A percentile compares a stretch with the other conserved stretches of the same genome.
Evolutionary conservation across 345 rosid species (phyloP).

Genomic region (Acer negundo): DNA sequence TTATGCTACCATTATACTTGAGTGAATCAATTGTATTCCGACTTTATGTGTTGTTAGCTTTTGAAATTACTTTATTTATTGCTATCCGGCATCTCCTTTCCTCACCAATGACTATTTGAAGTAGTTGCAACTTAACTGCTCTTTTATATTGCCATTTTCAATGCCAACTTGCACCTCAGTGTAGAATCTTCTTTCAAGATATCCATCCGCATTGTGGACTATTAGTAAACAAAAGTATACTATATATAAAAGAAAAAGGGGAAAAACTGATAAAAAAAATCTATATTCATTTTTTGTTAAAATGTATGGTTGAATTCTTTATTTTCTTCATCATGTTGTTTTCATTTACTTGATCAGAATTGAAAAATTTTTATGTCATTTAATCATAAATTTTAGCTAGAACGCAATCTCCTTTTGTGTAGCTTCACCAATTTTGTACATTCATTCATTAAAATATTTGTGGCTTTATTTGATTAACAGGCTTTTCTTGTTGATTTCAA

Average conservation of each 20-base stretch:
- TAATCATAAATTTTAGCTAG: neutral
- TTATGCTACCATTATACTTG: neutral
- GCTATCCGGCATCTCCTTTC: neutral
- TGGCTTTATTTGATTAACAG: neutral
- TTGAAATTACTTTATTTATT: neutral
- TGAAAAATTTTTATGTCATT: neutral
- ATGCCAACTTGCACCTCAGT: constrained; percentile 2
- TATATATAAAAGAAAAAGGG: neutral
- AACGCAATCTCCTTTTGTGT: neutral
- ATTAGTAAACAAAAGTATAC: neutral
- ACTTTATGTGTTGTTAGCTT: neutral
- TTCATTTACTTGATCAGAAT: neutral
- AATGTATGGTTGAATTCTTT: neutral
- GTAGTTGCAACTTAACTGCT: neutral
- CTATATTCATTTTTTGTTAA: neutral
- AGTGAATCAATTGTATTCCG: neutral
- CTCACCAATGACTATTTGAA: neutral
- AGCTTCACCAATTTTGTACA: neutral
- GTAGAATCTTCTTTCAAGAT: neutral
- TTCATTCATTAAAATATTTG: neutral
- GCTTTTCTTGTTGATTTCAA: neutral
- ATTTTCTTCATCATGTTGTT: neutral
- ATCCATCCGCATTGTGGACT: neutral
- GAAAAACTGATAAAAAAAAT: neutral
- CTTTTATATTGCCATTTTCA: neutral